Conservation (phyloP, 2,329 filamentous ascomycete genomes). For the Colletotrichum karsti region DNA sequence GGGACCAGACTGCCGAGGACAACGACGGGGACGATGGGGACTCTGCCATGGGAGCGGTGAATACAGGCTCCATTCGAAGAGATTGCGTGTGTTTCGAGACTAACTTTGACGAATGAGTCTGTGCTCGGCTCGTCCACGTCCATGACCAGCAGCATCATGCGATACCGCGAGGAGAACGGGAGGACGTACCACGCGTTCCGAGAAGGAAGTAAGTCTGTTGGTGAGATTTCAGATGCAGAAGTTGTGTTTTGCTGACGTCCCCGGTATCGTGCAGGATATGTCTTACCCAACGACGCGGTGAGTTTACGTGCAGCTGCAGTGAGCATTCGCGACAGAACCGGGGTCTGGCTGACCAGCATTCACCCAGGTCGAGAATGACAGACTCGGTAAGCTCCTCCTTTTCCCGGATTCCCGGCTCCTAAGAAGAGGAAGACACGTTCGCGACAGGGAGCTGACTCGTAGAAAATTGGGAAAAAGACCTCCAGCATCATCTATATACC, state of each 20-base stretch:
- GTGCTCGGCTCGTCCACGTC: slow-evolving; percentile 38
- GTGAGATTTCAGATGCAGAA: neutral
- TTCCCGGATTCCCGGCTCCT: neutral
- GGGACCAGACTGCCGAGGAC: neutral
- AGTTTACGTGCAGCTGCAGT: neutral
- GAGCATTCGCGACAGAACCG: neutral
- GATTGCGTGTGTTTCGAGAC: neutral
- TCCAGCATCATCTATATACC: slow-evolving; percentile 38
- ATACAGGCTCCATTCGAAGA: neutral
- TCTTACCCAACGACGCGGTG: slow-evolving; percentile 37
- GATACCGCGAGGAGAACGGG: slow-evolving; percentile 49
- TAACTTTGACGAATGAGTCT: neutral
- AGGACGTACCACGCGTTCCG: slow-evolving; percentile 47
- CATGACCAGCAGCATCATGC: slow-evolving; percentile 44
- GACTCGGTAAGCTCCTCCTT: slow-evolving; percentile 28
- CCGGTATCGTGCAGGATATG: slow-evolving; percentile 30
- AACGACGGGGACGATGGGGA: neutral
- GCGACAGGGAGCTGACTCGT: neutral
- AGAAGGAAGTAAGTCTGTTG: slow-evolving; percentile 30
- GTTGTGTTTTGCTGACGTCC: neutral
- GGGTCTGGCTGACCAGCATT: neutral
- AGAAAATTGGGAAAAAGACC: slow-evolving; percentile 24
- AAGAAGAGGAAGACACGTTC: too few species aligned
- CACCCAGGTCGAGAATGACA: slow-evolving; percentile 33
- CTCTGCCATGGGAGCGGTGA: neutral